Base-by-base conservation (phyloP, 805 yeast genomes). In the Torulaspora delbrueckii region DNA sequence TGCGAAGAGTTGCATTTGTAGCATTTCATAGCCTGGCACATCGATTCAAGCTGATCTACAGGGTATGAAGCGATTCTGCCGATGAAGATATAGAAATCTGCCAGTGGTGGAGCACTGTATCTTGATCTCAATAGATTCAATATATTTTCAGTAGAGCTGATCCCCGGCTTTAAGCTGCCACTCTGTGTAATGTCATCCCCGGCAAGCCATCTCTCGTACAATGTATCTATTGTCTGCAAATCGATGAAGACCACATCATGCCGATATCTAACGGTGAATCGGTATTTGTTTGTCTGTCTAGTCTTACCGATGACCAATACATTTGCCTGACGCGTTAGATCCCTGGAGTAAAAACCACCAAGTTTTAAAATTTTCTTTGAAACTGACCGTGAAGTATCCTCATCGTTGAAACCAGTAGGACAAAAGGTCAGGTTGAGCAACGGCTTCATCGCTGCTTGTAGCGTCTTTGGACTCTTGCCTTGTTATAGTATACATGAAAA, bases 271-370 rank as follows among this genome's bases (percentile, higher is more conserved):
- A 57, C 62, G 14, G 62, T 59, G 37, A 55, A 63, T 31, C 55
- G 52, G 40, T 59, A 63, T 33, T 63, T 63, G 37, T 54, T 52
- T 12, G 68, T 57, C 19, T 52, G 49, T 4, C 47, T 66, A 24
- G 76, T 66, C 33, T 71, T 72, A 1, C 87, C 88, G 25, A 82
- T 81, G 4, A 84, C 70, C 22, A 84, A 62, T 33, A 76, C 76
- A 43, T 75, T 72, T 2, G 78, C 82, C 58, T 79, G 81, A 39
- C 79, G 75, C 69, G 82, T 78, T 52, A 84, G 63, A 55, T 82
- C 82, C 34, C 72, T 71, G 47, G 74, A 71, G 52, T 73, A 77
- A 8, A 55, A 57, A 1, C 89, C 90, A 6, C 90, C 91, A 60
- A 84, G 69, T 7, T 72, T 66, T 23, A 65, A 59, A 46, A 83